Percentiles rank a stretch among this genome's conserved stretches.
Conservation (phyloP, 2,329 filamentous ascomycete genomes). For the Paecilomyces formosus region DNA sequence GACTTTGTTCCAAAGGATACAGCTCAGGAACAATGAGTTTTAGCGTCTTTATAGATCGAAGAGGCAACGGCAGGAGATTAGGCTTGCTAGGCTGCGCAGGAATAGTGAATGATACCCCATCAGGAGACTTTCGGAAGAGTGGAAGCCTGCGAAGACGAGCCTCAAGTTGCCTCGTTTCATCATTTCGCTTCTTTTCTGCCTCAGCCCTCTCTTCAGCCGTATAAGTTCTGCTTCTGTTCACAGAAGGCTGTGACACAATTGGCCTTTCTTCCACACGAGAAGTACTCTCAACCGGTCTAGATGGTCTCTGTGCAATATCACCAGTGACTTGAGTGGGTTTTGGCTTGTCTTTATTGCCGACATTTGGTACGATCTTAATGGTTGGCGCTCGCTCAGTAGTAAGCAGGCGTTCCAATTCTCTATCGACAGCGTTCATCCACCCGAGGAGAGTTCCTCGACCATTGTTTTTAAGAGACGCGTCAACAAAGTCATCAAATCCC, state of each 20-base stretch:
- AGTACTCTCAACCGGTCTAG: not conserved
- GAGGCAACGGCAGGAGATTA: conserved; percentile 51
- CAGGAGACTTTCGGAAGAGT: conserved; percentile 59
- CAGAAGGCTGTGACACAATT: conserved; percentile 17
- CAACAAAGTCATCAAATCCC: conserved; percentile 61
- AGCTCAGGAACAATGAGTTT: conserved; percentile 62
- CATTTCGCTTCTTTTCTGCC: conserved; percentile 56
- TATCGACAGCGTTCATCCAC: conserved; percentile 64
- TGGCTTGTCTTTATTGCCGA: conserved; percentile 31
- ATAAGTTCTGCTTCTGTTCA: conserved; percentile 44
- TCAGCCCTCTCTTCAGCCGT: conserved; percentile 53
- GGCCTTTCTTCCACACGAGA: not conserved
- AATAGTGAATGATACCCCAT: conserved; percentile 63
- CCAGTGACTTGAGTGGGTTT: conserved; percentile 3
- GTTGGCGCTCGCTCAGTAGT: conserved; percentile 65
- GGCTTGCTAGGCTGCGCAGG: conserved; percentile 61
- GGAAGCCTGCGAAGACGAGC: conserved; percentile 63
- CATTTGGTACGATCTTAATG: conserved; percentile 60
- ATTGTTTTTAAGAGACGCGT: conserved; percentile 41
- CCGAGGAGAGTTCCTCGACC: conserved; percentile 51
- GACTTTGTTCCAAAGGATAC: conserved; percentile 64
- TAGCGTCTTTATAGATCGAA: conserved; percentile 57
- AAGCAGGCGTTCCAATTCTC: conserved; percentile 61
- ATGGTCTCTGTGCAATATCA: not conserved
- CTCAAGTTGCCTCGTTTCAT: conserved; percentile 66